A percentile compares a stretch with the other conserved stretches of the same genome.
These are phyloP conservation scores for Alternaria arborescens DNA, from an alignment of 2,329 filamentous ascomycete species.

Conservation along the genomic window DNA sequence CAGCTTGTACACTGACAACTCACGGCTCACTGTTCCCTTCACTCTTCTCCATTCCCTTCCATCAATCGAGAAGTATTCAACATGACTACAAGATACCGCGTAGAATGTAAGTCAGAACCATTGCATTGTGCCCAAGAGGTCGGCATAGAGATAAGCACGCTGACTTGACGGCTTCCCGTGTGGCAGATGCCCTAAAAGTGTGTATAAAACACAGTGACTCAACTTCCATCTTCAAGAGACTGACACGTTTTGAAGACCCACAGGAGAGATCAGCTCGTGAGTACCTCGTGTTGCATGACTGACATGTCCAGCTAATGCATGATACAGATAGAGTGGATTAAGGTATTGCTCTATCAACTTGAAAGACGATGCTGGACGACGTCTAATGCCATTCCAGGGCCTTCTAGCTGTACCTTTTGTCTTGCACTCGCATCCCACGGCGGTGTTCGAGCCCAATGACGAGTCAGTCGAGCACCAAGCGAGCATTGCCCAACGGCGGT, in stretches of 20 bases:
- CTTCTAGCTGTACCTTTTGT: conserved; percentile 95
- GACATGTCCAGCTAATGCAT: conserved; percentile 20
- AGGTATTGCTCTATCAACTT: conserved; percentile 58
- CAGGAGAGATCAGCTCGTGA: conserved; percentile 86
- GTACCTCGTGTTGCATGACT: conserved; percentile 50
- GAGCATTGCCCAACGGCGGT: conserved; percentile 81
- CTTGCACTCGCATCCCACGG: conserved; percentile 92
- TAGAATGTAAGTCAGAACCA: conserved; percentile 37
- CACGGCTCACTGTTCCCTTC: conserved; percentile 18
- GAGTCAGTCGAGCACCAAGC: conserved; percentile 75
- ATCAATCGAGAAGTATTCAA: conserved; percentile 15
- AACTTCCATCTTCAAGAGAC: neutral
- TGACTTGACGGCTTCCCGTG: conserved; percentile 21
- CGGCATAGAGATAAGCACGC: conserved; percentile 8
- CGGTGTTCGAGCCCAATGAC: conserved; percentile 76
- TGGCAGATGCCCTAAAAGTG: conserved; percentile 70
- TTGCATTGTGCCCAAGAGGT: neutral
- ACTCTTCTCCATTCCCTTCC: conserved; percentile 7
- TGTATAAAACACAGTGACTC: conserved; percentile 25
- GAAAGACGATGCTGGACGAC: neutral
- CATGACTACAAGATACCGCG: conserved; percentile 55
- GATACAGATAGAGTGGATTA: conserved; percentile 84
- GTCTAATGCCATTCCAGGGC: conserved; percentile 30
- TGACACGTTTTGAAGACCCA: conserved; percentile 71
- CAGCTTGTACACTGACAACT: conserved; percentile 27